A percentile compares a stretch with the other conserved stretches of the same genome.
Evolutionary conservation across 768 basidiomycete species (phyloP).

Genomic region (Termitomyces eurrhizus): DNA sequence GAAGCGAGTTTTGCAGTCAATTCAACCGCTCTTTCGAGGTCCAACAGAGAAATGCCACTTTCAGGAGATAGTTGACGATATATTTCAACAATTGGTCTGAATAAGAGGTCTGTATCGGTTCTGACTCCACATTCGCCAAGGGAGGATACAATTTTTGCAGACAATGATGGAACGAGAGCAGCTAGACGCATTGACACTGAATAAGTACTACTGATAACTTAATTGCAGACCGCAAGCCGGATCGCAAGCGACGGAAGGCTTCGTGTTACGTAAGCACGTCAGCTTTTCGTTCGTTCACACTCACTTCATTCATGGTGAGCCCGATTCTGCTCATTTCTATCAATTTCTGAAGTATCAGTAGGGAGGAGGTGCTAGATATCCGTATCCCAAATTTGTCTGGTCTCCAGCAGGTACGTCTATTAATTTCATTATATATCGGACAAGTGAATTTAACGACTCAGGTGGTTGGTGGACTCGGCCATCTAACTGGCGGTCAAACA

Average conservation of each 20-base stretch:
- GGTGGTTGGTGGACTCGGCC: slow-evolving; percentile 97
- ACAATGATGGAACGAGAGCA: slow-evolving; percentile 33
- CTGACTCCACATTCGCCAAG: slow-evolving; percentile 48
- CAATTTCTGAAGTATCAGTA: slow-evolving; percentile 21
- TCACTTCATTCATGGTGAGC: slow-evolving; percentile 11
- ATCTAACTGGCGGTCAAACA: slow-evolving; percentile 86
- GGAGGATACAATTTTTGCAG: slow-evolving; percentile 37
- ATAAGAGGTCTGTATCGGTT: slow-evolving; percentile 57
- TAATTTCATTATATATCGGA: slow-evolving; percentile 3
- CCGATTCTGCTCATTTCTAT: neutral
- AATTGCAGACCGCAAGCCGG: neutral
- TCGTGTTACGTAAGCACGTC: slow-evolving; percentile 16
- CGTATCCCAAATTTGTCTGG: slow-evolving; percentile 94
- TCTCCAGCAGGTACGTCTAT: slow-evolving; percentile 70
- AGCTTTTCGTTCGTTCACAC: neutral
- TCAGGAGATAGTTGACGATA: slow-evolving; percentile 47
- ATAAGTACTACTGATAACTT: neutral
- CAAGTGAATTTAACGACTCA: slow-evolving; percentile 22
- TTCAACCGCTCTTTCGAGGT: slow-evolving; percentile 39
- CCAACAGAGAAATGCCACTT: slow-evolving; percentile 38
- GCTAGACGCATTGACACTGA: slow-evolving; percentile 35
- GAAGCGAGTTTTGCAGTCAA: slow-evolving; percentile 40
- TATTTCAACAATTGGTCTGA: slow-evolving; percentile 44
- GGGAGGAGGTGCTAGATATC: slow-evolving; percentile 86
- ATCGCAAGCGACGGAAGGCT: slow-evolving; percentile 6